Percentiles rank a stretch among this genome's conserved stretches.
phyloP scores from a whole-genome alignment of 768 basidiomycete species.

The Roridomyces roridus region DNA sequence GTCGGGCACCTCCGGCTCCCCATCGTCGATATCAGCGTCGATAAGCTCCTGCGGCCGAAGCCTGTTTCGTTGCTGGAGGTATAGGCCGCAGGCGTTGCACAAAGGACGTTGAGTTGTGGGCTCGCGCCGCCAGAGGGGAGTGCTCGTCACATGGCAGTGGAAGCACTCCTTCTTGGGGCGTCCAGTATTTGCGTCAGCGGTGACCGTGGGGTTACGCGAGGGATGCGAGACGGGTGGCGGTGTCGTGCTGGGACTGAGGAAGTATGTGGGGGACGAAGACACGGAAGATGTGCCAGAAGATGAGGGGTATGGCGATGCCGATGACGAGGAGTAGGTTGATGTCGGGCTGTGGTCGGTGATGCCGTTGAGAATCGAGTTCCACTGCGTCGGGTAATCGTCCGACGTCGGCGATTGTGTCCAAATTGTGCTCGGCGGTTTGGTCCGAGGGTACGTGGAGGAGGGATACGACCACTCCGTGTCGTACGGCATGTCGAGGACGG shows the following conservation, averaged over 20 bases:
- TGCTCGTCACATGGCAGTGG: too few relatives aligned
- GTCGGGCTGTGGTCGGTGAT: too few relatives aligned
- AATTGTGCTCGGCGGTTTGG: background rate
- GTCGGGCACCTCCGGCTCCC: too few relatives aligned
- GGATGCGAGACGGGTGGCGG: background rate
- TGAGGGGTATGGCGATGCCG: background rate
- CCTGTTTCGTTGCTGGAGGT: too few relatives aligned
- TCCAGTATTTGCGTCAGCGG: background rate
- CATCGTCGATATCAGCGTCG: too few relatives aligned
- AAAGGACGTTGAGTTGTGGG: too few relatives aligned
- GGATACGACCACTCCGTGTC: background rate
- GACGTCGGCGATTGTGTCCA: background rate
- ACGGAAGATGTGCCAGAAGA: background rate
- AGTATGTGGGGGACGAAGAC: background rate
- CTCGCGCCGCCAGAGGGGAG: too few relatives aligned
- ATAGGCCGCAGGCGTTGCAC: too few relatives aligned
- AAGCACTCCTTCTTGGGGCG: too few relatives aligned
- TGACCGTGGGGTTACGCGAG: background rate
- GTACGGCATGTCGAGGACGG: conserved; percentile 5
- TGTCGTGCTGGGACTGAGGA: background rate
- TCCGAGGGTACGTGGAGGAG: conserved; percentile 2
- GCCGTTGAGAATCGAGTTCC: background rate
- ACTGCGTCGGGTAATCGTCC: background rate
- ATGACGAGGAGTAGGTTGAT: background rate
- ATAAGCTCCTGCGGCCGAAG: too few relatives aligned